phyloP scores from a whole-genome alignment of 2,329 filamentous ascomycete genomes.

The Trichoderma sp. region DNA sequence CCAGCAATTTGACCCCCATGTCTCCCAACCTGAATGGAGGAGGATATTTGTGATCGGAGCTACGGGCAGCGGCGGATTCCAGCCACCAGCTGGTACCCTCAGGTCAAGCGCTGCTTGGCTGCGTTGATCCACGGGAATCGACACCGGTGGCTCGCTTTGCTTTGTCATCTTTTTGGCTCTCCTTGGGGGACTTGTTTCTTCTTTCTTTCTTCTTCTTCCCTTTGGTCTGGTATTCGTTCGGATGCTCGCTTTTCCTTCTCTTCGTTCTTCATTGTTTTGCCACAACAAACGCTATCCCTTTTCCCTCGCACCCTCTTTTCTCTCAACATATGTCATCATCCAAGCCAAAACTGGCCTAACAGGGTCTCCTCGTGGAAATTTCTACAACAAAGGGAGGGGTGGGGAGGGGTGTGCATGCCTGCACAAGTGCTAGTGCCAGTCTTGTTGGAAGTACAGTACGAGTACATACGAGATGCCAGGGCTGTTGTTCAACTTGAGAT shows the following conservation, averaged over 20 bases:
- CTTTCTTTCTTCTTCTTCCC: background rate
- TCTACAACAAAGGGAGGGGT: background rate
- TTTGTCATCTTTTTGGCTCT: background rate
- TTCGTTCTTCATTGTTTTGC: background rate
- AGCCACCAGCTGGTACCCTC: background rate
- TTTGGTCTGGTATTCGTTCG: background rate
- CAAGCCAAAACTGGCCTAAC: constrained; percentile 9
- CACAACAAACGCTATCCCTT: background rate
- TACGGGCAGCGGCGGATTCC: background rate
- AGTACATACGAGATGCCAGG: background rate
- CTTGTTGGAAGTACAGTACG: background rate
- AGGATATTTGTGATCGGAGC: background rate
- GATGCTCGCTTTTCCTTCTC: background rate
- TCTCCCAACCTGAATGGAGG: background rate
- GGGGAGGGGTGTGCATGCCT: background rate
- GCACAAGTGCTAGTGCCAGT: background rate
- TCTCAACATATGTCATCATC: constrained; percentile 1
- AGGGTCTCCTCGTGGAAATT: constrained; percentile 19
- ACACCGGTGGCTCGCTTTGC: background rate
- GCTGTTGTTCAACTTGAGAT: background rate
- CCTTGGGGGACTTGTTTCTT: background rate
- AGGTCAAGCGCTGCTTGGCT: background rate
- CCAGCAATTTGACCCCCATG: background rate
- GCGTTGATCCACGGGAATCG: background rate
- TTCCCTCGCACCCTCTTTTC: background rate